Base-by-base conservation (phyloP, 2,329 filamentous ascomycete genomes). In the Colletotrichum endophyticum region DNA sequence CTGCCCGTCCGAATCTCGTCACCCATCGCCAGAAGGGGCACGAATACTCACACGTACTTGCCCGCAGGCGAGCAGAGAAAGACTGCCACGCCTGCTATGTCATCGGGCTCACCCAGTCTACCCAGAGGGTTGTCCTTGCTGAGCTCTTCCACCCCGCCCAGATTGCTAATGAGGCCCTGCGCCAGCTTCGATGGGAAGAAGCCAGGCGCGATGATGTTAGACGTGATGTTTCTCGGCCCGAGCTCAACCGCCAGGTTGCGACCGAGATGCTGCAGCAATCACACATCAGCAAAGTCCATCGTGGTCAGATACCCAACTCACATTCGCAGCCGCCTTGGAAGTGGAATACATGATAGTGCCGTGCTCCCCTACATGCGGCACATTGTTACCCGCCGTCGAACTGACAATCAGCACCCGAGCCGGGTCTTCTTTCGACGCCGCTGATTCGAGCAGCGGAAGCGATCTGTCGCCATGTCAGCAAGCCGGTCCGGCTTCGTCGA, bases 181-280 rank as follows among this genome's bases (percentile, higher is more conserved):
- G 93, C 92, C 89, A 95, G 91, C 84, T 94, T 94, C 5, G 89
- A 91, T 3, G 92, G 92, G 84, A 93, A 94, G 83, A 94, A 93
- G 0, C 93, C 93, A 0, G 93, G 93, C 2, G 92, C 91, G 70
- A 95, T 91, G 62, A 90, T 89, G 80, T 95, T 95, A 74, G 90
- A 90, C 13, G 94, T 88, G 79, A 95, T 92, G 79, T 92, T 87
- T 15, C 90, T 85, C 0, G 92, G 92, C 0, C 92, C 93, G 3
- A 95, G 87, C 80, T 95, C 94, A 32, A 95, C 88, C 2, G 94
- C 93, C 11, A 96, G 86, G 80, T 95, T 69, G 88, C 89, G 62
- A 5, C 79, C 82, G 13, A 95, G 85, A 81, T 95, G 93, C 78
- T 94, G 86, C 13, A 3, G 1, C 25, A 12, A 67, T 32, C 27